These are phyloP conservation scores for Gentiana macrophylla DNA, from an alignment of 257 asterid genomes.

Conservation along the genomic window DNA sequence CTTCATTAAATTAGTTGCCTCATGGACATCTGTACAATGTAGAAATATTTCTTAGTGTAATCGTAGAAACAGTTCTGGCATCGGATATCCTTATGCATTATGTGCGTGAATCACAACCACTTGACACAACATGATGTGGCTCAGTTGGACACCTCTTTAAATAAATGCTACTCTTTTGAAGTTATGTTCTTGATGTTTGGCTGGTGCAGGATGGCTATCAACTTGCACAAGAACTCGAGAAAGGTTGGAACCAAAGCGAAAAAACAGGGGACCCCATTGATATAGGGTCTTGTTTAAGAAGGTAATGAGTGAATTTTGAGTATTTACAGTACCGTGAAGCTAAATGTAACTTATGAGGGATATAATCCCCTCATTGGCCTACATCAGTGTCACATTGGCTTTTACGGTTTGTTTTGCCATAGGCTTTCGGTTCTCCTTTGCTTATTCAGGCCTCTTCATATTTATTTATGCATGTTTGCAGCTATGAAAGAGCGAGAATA, in stretches of 20 bases:
- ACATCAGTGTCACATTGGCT: no score
- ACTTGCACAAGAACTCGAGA: conserved; percentile 79
- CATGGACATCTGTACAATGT: not conserved
- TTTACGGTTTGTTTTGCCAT: no score
- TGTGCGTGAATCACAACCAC: not conserved
- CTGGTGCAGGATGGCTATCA: conserved; percentile 73
- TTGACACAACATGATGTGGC: not conserved
- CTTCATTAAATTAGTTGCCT: not conserved
- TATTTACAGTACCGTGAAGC: not conserved
- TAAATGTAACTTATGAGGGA: not conserved
- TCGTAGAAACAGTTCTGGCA: not conserved
- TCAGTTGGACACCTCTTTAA: no score
- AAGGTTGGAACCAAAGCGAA: conserved; percentile 39
- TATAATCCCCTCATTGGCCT: not conserved
- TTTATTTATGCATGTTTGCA: conserved; percentile 20
- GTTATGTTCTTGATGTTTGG: not conserved
- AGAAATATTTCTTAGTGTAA: not conserved
- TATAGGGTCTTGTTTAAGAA: conserved; percentile 48
- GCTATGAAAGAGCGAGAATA: conserved; percentile 78
- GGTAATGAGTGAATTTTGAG: conserved; percentile 20
- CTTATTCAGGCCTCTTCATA: conserved; percentile 8
- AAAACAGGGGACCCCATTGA: conserved; percentile 46
- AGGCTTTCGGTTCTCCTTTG: not conserved
- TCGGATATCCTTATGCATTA: not conserved
- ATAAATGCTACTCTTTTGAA: no score